A percentile compares a stretch with the other conserved stretches of the same genome.
Evolutionary conservation across 495 filamentous ascomycete species (phyloP).

Genomic region (Annulohypoxylon bovei): DNA sequence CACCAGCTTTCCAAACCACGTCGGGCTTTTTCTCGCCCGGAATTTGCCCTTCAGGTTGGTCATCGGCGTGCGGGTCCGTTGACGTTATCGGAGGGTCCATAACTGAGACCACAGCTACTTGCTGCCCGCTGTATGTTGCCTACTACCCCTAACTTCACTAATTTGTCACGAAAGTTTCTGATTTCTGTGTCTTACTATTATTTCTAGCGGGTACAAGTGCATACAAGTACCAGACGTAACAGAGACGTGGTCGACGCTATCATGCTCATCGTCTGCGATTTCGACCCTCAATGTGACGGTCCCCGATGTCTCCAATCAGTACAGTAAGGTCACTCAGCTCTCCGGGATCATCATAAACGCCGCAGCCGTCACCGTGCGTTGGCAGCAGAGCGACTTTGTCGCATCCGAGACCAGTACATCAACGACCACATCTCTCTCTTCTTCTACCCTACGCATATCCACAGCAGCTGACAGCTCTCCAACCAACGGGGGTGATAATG

Average conservation of each 20-base stretch:
- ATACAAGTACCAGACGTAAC: background rate
- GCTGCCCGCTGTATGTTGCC: constrained; percentile 5
- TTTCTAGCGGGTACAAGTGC: constrained; percentile 3
- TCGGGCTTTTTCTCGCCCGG: constrained; percentile 13
- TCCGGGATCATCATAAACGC: background rate
- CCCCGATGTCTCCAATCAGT: background rate
- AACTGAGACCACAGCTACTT: constrained; percentile 5
- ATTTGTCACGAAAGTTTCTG: background rate
- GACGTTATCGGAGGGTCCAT: background rate
- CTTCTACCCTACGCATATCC: background rate
- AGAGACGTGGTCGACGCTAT: constrained; percentile 22
- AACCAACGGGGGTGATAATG: no score
- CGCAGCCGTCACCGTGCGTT: constrained; percentile 13
- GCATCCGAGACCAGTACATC: background rate
- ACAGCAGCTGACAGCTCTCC: background rate
- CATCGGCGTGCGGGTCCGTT: background rate
- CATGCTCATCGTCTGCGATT: background rate
- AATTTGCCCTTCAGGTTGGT: constrained; percentile 17
- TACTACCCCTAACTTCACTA: background rate
- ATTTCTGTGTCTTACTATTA: background rate
- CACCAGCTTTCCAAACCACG: background rate
- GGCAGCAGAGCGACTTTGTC: constrained; percentile 2
- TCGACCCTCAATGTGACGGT: background rate
- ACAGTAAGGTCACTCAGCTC: background rate
- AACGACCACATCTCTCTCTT: background rate